A percentile compares a stretch with the other conserved stretches of the same genome.
Evolutionary conservation across 2,329 filamentous ascomycete species (phyloP).

Genomic region (Triangularia setosa): DNA sequence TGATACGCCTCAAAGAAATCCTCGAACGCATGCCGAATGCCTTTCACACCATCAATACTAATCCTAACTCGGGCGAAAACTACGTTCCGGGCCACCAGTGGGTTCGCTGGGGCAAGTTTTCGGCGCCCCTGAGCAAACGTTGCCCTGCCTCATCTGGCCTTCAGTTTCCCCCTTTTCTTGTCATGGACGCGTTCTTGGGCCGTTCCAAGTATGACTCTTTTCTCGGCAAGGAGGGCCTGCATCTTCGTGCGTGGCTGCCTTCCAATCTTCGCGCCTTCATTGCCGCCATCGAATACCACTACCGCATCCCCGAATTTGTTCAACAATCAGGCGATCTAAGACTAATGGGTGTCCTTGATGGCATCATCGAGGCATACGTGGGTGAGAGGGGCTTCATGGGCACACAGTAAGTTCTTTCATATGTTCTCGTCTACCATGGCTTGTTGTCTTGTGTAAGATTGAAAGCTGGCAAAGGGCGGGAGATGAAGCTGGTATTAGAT

Average conservation of each 20-base stretch:
- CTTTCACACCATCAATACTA: conserved; percentile 51
- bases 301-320: conserved; percentile 51
- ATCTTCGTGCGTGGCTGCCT: conserved; percentile 51
- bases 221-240: conserved; percentile 48
- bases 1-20: conserved; percentile 50
- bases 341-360: conserved; percentile 50
- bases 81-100: conserved; percentile 46
- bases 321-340: conserved; percentile 46
- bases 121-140: conserved; percentile 46
- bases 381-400: conserved; percentile 56
- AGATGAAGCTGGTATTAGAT: neutral
- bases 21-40: conserved; percentile 51
- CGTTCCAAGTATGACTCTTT: conserved; percentile 50
- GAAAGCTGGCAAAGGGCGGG: no score
- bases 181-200: conserved; percentile 54
- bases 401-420: conserved; percentile 33
- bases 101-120: conserved; percentile 51
- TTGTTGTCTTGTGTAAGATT: neutral
- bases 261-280: conserved; percentile 53
- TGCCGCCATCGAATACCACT: conserved; percentile 51
- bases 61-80: conserved; percentile 49
- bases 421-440: neutral
- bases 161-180: conserved; percentile 49
- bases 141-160: conserved; percentile 49
- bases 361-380: conserved; percentile 52